Evolutionary conservation across 345 rosid genomes (phyloP).

Genomic region (Pseudoturritis turrita): DNA sequence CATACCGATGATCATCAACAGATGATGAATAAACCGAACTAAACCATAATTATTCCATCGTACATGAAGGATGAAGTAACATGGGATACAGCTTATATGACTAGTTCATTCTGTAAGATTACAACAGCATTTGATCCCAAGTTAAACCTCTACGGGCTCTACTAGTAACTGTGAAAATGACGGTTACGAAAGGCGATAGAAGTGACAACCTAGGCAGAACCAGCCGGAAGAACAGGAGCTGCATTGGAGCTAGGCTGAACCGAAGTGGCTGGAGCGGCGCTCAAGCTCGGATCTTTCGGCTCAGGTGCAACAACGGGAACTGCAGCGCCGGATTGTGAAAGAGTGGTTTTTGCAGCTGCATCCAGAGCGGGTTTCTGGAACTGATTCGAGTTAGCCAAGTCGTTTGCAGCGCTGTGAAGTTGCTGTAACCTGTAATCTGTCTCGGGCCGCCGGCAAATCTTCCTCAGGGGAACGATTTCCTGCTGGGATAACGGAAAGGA

Average conservation of each 20-base stretch:
- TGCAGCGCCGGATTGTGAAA: constrained; percentile 10
- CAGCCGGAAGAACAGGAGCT: constrained; percentile 18
- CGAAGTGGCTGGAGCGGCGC: constrained; percentile 5
- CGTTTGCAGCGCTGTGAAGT: constrained; percentile 60
- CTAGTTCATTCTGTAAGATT: constrained; percentile 15
- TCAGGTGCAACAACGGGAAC: constrained; percentile 19
- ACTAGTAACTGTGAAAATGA: constrained; percentile 20
- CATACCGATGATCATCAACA: not conserved
- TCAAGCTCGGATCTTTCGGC: constrained; percentile 15
- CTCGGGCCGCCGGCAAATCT: constrained; percentile 95
- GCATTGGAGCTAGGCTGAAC: constrained; percentile 28
- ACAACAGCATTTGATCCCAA: constrained; percentile 12
- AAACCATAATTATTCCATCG: constrained; percentile 3
- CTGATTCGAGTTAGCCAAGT: constrained; percentile 35
- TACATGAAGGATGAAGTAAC: constrained; percentile 5
- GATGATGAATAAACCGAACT: constrained; percentile 1
- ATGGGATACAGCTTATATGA: constrained; percentile 23
- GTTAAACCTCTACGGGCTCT: constrained; percentile 25
- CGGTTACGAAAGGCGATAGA: constrained; percentile 11
- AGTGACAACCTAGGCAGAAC: constrained; percentile 18
- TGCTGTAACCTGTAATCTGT: constrained; percentile 98
- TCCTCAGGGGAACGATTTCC: constrained; percentile 97
- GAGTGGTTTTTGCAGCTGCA: constrained; percentile 5
- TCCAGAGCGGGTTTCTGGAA: constrained; percentile 20
- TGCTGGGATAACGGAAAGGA: constrained; percentile 34